Conservation (phyloP, 2,329 filamentous ascomycete species). For the Claviceps sp. region DNA sequence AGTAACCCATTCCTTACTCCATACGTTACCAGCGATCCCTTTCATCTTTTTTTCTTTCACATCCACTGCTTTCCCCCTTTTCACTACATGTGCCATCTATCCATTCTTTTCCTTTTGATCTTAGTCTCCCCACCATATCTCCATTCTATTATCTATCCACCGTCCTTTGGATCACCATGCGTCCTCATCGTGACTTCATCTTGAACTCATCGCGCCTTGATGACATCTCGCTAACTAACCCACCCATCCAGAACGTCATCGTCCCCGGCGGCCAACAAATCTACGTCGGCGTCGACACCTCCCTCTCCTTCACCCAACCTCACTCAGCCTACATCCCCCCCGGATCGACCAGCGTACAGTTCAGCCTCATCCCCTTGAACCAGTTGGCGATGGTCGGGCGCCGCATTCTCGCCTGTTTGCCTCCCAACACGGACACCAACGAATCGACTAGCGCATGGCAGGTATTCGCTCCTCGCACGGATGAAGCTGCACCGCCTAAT, state of each 20-base stretch:
- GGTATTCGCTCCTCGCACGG: not conserved
- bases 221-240: not conserved
- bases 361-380: not conserved
- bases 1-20: too few relatives aligned
- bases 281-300: not conserved
- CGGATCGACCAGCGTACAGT: not conserved
- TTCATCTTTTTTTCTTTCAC: too few relatives aligned
- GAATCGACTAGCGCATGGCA: not conserved
- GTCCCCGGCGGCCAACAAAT: not conserved
- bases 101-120: too few relatives aligned
- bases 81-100: not conserved
- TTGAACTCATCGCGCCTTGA: too few relatives aligned
- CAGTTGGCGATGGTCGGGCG: not conserved
- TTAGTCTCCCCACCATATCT: too few relatives aligned
- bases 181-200: too few relatives aligned
- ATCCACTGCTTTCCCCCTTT: not conserved
- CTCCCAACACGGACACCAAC: too few relatives aligned
- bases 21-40: too few relatives aligned
- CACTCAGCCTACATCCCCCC: not conserved
- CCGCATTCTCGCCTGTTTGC: not conserved
- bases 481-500: too few relatives aligned
- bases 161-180: too few relatives aligned
- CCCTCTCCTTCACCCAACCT: not conserved
- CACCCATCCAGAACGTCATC: constrained; percentile 10
- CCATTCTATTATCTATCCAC: too few relatives aligned